Base-by-base conservation (phyloP, 2,329 filamentous ascomycete species). In the Aspergillus cejpii region DNA sequence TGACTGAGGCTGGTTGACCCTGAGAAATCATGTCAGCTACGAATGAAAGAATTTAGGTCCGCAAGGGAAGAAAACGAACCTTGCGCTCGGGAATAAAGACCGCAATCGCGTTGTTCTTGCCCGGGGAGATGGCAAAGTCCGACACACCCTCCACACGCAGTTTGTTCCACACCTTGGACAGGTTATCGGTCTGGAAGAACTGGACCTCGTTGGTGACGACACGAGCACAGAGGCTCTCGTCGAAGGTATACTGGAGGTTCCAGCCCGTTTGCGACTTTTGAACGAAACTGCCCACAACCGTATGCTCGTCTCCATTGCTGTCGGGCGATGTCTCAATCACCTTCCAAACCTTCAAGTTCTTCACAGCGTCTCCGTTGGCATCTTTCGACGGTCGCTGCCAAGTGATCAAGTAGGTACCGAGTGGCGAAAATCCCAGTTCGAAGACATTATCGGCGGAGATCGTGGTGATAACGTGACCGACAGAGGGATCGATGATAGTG, bases 301-400 rank as follows among this genome's bases (percentile, higher is more conserved):
- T 66, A 51, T 83, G 76, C 69, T 87, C 85, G 55, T 84, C 79
- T 29, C 56, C 62, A 48, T 55, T 49, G 38, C 48, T 50, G 37
- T 80, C 72, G 10, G 76, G 66, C 44, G 67, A 66, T 6, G 85
- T 81, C 62, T 91, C 85, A 44, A 87, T 72, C 27, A 87, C 89
- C 64, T 83, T 82, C 92, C 92, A 98, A 58, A 98, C 84, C 77
- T 96, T 97, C 54, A 98, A 75, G 66, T 98, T 98, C 79, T 95
- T 96, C 57, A 81, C 84, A 37, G 92, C 89, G 68, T 96, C 88
- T 45, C 92, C 92, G 49, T 86, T 84, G 62, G 91, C 91, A 62
- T 97, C 91, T 74, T 97, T 97, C 55, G 80, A 78, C 6, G 89
- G 85, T 27, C 92, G 83, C 74, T 98, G 91, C 89, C 90, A 97